These are phyloP conservation scores for Boletus rubropictus DNA, from an alignment of 768 basidiomycete species.

Conservation along the genomic window DNA sequence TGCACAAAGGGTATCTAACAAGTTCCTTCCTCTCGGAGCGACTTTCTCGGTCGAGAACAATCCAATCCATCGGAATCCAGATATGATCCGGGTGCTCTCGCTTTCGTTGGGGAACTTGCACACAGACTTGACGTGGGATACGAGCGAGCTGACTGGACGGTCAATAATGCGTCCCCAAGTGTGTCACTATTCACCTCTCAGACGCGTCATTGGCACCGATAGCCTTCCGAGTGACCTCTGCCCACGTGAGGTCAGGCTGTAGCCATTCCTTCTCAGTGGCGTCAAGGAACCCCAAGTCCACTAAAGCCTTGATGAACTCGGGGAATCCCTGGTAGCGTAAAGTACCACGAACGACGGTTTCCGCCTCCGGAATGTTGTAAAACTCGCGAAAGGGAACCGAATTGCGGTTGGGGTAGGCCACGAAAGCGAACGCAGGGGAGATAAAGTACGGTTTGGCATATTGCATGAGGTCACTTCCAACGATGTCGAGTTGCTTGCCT, in stretches of 20 bases:
- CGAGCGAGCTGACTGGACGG: constrained; percentile 48
- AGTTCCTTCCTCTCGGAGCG: constrained; percentile 58
- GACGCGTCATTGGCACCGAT: constrained; percentile 59
- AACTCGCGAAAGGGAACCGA: constrained; percentile 85
- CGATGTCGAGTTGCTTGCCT: constrained; percentile 58
- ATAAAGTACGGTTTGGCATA: constrained; percentile 92
- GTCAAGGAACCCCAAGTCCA: constrained; percentile 83
- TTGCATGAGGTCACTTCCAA: constrained; percentile 82
- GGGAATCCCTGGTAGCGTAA: constrained; percentile 96
- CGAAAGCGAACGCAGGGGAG: constrained; percentile 91
- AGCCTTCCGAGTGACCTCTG: constrained; percentile 72
- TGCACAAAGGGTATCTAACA: constrained; percentile 91
- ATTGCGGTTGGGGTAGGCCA: constrained; percentile 96
- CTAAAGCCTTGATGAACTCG: constrained; percentile 83
- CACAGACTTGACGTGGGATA: constrained; percentile 64
- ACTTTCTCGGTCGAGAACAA: constrained; percentile 73
- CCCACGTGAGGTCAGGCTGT: constrained; percentile 70
- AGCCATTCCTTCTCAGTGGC: constrained; percentile 74
- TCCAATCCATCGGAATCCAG: constrained; percentile 91
- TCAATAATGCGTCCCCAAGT: not conserved
- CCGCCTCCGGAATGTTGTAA: constrained; percentile 90
- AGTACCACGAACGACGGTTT: constrained; percentile 89
- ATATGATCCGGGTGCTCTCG: constrained; percentile 74
- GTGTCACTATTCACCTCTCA: constrained; percentile 50
- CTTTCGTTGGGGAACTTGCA: constrained; percentile 66